Percentiles rank a stretch among this genome's conserved stretches.
These are phyloP conservation scores for Thinopyrum obtusiflorum DNA, from an alignment of 202 grass and related monocot genomes.

Conservation along the genomic window DNA sequence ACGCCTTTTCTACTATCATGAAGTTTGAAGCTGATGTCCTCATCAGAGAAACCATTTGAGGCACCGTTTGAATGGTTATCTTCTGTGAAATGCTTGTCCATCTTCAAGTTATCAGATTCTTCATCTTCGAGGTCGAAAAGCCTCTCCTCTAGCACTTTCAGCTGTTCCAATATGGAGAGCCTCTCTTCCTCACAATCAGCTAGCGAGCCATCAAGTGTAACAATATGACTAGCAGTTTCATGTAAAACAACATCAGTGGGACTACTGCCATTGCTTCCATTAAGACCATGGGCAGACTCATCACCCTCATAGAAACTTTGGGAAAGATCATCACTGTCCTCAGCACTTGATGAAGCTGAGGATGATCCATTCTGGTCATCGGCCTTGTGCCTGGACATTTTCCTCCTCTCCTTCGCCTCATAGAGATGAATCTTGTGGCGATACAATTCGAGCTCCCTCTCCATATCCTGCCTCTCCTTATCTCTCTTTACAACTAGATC, in stretches of 20 bases:
- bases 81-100: slow-evolving; percentile 49
- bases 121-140: slow-evolving; percentile 76
- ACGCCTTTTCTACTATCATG: slow-evolving; percentile 35
- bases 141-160: slow-evolving; percentile 75
- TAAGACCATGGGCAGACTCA: slow-evolving; percentile 59
- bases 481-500: slow-evolving; percentile 85
- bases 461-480: slow-evolving; percentile 90
- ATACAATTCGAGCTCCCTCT: slow-evolving; percentile 67
- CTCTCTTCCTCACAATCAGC: slow-evolving; percentile 92
- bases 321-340: slow-evolving; percentile 64
- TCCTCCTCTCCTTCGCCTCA: slow-evolving; percentile 63
- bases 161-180: slow-evolving; percentile 83
- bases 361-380: slow-evolving; percentile 60
- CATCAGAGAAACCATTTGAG: slow-evolving; percentile 61
- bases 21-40: slow-evolving; percentile 53
- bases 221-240: slow-evolving; percentile 56
- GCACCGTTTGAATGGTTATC: slow-evolving; percentile 40
- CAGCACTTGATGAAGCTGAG: slow-evolving; percentile 79
- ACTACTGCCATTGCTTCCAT: slow-evolving; percentile 55
- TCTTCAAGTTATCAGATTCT: slow-evolving; percentile 47
- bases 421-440: slow-evolving; percentile 67
- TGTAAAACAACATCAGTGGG: slow-evolving; percentile 63
- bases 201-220: slow-evolving; percentile 52
- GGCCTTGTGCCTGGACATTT: slow-evolving; percentile 47
- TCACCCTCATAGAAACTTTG: slow-evolving; percentile 61